phyloP scores from a whole-genome alignment of 305 asterid genomes.

The Fraxinus xanthoxyloides region DNA sequence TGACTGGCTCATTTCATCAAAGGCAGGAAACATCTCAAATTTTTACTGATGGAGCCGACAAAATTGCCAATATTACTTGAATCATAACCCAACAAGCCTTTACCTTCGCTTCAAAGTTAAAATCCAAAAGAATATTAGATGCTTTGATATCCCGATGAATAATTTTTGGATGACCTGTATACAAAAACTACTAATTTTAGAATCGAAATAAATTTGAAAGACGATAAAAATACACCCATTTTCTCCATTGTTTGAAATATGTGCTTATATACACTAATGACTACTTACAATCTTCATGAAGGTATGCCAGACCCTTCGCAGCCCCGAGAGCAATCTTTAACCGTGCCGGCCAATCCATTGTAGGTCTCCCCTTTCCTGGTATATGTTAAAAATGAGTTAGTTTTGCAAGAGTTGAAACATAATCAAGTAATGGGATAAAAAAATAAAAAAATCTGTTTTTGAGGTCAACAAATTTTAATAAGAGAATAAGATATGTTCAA shows the following conservation, averaged over 20 bases:
- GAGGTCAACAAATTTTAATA: neutral
- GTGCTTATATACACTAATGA: neutral
- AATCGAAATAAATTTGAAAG: neutral
- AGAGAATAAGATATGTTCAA: neutral
- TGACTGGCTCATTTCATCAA: neutral
- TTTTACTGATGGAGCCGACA: too few relatives aligned
- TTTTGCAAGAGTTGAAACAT: neutral
- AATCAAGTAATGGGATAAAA: neutral
- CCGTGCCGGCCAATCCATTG: conserved; percentile 63
- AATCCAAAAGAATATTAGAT: conserved; percentile 66
- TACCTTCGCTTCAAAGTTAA: conserved; percentile 79
- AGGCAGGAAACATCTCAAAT: neutral
- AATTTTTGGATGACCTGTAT: conserved; percentile 84
- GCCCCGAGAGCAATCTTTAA: conserved; percentile 76
- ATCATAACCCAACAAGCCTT: neutral
- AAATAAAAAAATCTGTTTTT: neutral
- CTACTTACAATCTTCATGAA: conserved; percentile 83
- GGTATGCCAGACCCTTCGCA: conserved; percentile 81
- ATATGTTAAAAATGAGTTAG: conserved; percentile 4
- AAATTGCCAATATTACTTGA: too few relatives aligned
- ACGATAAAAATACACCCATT: neutral
- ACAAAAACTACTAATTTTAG: conserved; percentile 5
- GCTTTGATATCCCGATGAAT: conserved; percentile 87
- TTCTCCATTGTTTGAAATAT: neutral
- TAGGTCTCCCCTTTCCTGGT: conserved; percentile 70